phyloP scores from a whole-genome alignment of 495 filamentous ascomycete species.

The Cetradonia linearis region DNA sequence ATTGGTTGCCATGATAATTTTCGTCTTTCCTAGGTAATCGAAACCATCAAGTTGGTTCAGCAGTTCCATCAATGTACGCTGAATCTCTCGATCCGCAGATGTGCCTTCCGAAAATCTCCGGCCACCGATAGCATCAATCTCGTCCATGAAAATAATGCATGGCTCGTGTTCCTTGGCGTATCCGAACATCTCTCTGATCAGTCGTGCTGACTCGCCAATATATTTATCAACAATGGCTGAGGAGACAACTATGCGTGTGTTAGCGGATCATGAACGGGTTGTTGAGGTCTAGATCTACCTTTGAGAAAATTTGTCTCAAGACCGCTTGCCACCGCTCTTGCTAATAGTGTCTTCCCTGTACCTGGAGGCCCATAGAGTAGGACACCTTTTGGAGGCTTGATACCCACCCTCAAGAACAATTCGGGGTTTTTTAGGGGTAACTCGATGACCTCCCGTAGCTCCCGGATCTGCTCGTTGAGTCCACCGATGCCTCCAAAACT shows the following conservation, averaged over 20 bases:
- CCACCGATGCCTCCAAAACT: slow-evolving; percentile 99
- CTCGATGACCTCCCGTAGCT: slow-evolving; percentile 96
- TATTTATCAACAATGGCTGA: slow-evolving; percentile 99
- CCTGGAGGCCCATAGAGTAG: slow-evolving; percentile 95
- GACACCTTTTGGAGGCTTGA: slow-evolving; percentile 98
- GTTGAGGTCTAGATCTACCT: slow-evolving; percentile 41
- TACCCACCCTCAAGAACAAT: slow-evolving; percentile 90
- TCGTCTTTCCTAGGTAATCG: slow-evolving; percentile 98
- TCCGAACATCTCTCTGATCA: slow-evolving; percentile 99
- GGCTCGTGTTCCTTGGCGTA: slow-evolving; percentile 99
- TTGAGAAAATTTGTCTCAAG: slow-evolving; percentile 98
- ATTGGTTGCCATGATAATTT: slow-evolving; percentile 99
- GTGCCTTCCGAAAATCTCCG: slow-evolving; percentile 97
- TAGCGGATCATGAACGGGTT: slow-evolving; percentile 16
- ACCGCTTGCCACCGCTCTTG: slow-evolving; percentile 90
- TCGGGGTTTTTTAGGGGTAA: slow-evolving; percentile 97
- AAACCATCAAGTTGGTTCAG: slow-evolving; percentile 99
- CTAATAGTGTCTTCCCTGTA: slow-evolving; percentile 93
- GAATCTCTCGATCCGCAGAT: slow-evolving; percentile 95
- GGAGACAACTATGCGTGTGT: slow-evolving; percentile 64
- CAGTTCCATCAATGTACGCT: slow-evolving; percentile 97
- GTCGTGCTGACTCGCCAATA: slow-evolving; percentile 92
- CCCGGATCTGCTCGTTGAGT: slow-evolving; percentile 96
- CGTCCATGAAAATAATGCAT: slow-evolving; percentile 99
- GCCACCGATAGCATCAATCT: slow-evolving; percentile 98